These are phyloP conservation scores for Psilocybe tampanensis DNA, from an alignment of 768 basidiomycete genomes.

Conservation along the genomic window DNA sequence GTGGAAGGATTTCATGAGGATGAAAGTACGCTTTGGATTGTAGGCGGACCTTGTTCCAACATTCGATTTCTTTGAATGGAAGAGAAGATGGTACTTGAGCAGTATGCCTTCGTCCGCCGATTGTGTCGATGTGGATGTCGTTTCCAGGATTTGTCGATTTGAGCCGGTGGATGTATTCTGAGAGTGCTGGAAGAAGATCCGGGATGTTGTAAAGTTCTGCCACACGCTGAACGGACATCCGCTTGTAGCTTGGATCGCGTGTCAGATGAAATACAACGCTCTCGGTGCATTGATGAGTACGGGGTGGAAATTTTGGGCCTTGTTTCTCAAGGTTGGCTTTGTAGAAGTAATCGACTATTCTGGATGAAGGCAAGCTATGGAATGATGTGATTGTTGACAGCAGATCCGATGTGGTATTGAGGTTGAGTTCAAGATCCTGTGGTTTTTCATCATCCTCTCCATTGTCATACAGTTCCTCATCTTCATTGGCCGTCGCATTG, in stretches of 20 bases:
- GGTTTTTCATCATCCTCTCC: background rate
- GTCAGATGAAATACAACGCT: constrained; percentile 27
- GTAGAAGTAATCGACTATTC: background rate
- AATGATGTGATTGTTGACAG: too few relatives aligned
- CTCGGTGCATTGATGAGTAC: too few relatives aligned
- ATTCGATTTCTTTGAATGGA: too few relatives aligned
- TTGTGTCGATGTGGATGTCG: too few relatives aligned
- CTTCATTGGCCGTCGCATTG: too few relatives aligned
- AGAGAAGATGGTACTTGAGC: constrained; percentile 18
- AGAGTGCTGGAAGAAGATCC: constrained; percentile 29
- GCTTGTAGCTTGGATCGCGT: constrained; percentile 15
- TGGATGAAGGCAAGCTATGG: too few relatives aligned
- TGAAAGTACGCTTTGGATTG: constrained; percentile 26
- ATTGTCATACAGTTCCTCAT: background rate
- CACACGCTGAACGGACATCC: constrained; percentile 17
- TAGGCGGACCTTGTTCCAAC: constrained; percentile 27
- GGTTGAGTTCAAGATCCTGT: too few relatives aligned
- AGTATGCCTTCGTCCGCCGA: too few relatives aligned
- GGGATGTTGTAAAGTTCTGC: constrained; percentile 25
- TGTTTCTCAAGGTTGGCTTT: background rate
- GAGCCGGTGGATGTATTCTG: constrained; percentile 17
- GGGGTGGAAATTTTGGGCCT: background rate
- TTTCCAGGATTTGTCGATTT: too few relatives aligned
- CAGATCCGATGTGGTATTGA: too few relatives aligned
- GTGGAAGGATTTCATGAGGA: constrained; percentile 18